Percentiles rank a stretch among this genome's conserved stretches.
These are phyloP conservation scores for Penicillium aurantiogriseum DNA, from an alignment of 2,329 filamentous ascomycete genomes.

Conservation along the genomic window DNA sequence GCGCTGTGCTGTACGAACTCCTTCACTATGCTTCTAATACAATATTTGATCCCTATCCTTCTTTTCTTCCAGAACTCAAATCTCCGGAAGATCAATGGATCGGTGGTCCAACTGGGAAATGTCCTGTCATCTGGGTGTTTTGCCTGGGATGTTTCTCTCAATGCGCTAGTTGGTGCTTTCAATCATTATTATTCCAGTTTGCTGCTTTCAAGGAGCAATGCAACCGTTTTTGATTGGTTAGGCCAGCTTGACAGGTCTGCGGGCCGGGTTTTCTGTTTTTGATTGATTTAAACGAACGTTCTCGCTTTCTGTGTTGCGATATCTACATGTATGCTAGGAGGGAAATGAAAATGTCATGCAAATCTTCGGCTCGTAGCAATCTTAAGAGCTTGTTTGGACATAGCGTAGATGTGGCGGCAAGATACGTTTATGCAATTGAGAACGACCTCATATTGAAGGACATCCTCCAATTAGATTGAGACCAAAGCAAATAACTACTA, in stretches of 20 bases:
- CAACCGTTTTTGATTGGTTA: background rate
- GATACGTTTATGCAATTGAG: background rate
- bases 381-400: background rate
- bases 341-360: background rate
- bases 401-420: background rate
- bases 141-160: background rate
- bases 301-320: background rate
- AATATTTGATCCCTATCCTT: constrained; percentile 9
- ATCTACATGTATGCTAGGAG: constrained; percentile 1
- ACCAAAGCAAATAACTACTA: background rate
- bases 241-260: background rate
- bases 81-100: constrained; percentile 7
- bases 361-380: background rate
- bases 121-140: background rate
- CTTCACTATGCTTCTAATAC: constrained; percentile 28
- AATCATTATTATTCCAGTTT: background rate
- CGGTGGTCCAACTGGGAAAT: background rate
- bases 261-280: background rate
- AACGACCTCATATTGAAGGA: background rate
- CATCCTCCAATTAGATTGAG: background rate
- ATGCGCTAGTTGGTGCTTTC: background rate
- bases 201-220: background rate
- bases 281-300: background rate
- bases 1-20: constrained; percentile 22
- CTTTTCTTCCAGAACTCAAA: constrained; percentile 8